These are phyloP conservation scores for Mycena latifolia DNA, from an alignment of 768 basidiomycete genomes.

Conservation along the genomic window DNA sequence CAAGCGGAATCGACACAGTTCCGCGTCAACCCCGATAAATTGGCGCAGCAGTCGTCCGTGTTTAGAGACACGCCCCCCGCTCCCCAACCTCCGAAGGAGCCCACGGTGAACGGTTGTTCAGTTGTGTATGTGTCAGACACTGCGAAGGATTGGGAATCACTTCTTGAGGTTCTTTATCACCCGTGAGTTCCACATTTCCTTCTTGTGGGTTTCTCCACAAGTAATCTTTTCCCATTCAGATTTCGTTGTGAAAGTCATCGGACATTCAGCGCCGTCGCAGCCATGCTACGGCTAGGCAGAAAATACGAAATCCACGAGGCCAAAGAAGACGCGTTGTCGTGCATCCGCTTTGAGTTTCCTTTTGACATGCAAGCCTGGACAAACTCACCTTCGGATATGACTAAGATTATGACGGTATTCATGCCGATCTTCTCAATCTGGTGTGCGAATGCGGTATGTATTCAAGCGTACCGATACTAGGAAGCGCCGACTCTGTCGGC, in stretches of 20 bases:
- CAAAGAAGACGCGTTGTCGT: background rate
- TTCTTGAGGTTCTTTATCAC: slow-evolving; percentile 8
- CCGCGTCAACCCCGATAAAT: slow-evolving; percentile 10
- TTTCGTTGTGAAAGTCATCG: background rate
- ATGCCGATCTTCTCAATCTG: background rate
- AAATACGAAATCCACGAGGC: background rate
- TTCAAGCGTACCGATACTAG: background rate
- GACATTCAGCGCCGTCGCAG: background rate
- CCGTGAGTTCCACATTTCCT: slow-evolving; percentile 4
- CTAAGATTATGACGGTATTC: background rate
- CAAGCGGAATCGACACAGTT: slow-evolving; percentile 14
- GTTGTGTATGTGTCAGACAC: slow-evolving; percentile 38
- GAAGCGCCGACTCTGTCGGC: too few relatives aligned
- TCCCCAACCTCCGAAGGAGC: slow-evolving; percentile 48
- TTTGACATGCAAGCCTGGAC: background rate
- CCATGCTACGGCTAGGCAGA: background rate
- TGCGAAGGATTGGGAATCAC: slow-evolving; percentile 18
- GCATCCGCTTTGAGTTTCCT: background rate
- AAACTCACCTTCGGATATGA: background rate
- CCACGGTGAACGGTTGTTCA: slow-evolving; percentile 37
- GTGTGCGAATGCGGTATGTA: background rate
- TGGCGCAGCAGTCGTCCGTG: slow-evolving; percentile 47
- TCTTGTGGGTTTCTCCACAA: background rate
- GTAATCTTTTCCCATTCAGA: background rate
- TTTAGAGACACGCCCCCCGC: slow-evolving; percentile 61